These are phyloP conservation scores for Spizellomyces sp. DNA, from an alignment of 192 early-diverging fungal species.

Conservation along the genomic window DNA sequence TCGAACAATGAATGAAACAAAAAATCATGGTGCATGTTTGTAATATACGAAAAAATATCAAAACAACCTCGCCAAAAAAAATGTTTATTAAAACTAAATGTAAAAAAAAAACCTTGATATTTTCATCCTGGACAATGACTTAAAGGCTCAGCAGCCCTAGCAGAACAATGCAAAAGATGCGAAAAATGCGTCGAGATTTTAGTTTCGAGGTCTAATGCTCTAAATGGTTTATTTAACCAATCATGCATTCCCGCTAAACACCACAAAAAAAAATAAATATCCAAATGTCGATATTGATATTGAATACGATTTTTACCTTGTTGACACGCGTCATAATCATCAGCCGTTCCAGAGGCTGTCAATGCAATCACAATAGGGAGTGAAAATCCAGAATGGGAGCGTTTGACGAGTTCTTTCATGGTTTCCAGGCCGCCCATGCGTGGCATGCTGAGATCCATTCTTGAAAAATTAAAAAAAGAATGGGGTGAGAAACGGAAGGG, in stretches of 20 bases:
- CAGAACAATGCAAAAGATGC: conserved; percentile 1
- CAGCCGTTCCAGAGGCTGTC: conserved; percentile 22
- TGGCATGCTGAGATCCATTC: conserved; percentile 32
- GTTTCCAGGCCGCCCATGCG: conserved; percentile 27
- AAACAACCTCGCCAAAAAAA: no score
- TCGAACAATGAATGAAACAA: no score
- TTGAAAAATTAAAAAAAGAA: neutral
- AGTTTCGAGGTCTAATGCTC: conserved; percentile 1
- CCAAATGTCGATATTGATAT: no score
- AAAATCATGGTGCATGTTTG: no score
- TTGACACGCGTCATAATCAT: conserved; percentile 5
- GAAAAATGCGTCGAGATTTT: conserved; percentile 34
- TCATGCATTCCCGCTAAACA: conserved; percentile 31
- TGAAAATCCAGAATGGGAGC: no score
- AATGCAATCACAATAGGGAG: conserved; percentile 16
- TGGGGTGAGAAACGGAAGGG: neutral
- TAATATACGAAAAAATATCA: no score
- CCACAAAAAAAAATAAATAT: no score
- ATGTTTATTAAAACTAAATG: no score
- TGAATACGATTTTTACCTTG: neutral
- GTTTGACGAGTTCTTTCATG: conserved; percentile 4
- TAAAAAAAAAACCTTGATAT: no score
- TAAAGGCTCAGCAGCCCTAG: no score
- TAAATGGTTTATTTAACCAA: conserved; percentile 32
- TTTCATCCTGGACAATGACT: no score